Base-by-base conservation (phyloP, 306 rosid genomes). In the Nissolia schottii region DNA sequence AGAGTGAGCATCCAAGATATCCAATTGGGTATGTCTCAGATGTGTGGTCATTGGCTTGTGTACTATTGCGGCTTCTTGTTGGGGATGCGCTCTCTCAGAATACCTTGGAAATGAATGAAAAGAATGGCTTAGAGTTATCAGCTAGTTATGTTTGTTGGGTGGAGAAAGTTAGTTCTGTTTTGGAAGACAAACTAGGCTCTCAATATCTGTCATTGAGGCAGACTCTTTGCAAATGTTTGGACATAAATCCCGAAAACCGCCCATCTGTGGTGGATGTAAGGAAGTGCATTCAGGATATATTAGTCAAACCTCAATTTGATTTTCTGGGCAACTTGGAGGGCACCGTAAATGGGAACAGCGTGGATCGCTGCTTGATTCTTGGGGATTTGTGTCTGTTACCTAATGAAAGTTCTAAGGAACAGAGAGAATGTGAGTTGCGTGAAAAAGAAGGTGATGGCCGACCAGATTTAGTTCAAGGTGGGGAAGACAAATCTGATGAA, bases 41-140 rank as follows among this genome's bases (percentile, higher is more conserved):
- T 83, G 83, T 85, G 43, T 93, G 96, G 96, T 85, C 94, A 50
- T 74, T 87, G 74, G 93, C 85, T 69, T 86, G 88, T 78, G 81
- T 87, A 18, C 67, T 93, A 70, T 53, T 89, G 57, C 73, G 67
- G 69, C 79, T 89, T 74, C 81, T 93, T 18, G 38, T 86, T 66
- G 91, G 98, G 53, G 57, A 83, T 61, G 78, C 32, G 11, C 75
- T 88, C 75, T 78, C 80, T 22, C 78, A 12, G 41, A 64, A 60
- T 78, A 58, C 74, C 45, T 55, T 53, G 18, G 83, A 73, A 64
- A 80, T 64, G 63, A 58, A 79, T 59, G 78, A 53, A 70, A 82
- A 74, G 73, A 20, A 37, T 46, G 66, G 65, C 31, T 7, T 68
- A 80, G 88, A 89, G 29, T 54, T 58, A 53, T 81, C 63, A 23